phyloP scores from a whole-genome alignment of 148 eudicot genomes.

The Bassia scoparia region DNA sequence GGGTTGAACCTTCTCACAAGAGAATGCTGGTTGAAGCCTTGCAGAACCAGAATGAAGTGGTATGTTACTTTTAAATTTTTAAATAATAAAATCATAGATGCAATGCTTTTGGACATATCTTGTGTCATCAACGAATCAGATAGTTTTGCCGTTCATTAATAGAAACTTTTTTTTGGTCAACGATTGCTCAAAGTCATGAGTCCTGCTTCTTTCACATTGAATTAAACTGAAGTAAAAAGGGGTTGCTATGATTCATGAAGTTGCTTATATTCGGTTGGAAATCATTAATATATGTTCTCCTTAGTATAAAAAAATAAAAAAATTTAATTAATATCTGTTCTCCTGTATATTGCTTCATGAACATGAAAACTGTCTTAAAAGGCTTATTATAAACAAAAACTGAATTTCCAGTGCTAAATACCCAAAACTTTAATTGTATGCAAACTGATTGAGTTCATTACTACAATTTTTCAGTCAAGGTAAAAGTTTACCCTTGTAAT shows the following conservation, averaged over 20 bases:
- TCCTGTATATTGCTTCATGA: neutral
- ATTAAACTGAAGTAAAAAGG: neutral
- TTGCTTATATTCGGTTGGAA: neutral
- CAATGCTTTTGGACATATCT: neutral
- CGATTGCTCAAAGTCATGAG: neutral
- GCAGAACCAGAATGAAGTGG: constrained; percentile 98
- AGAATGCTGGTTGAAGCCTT: constrained; percentile 97
- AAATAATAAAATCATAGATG: neutral
- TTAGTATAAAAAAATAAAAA: too few species aligned
- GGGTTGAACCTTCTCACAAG: constrained; percentile 99
- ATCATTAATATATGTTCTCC: neutral
- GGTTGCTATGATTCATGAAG: neutral
- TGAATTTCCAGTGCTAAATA: neutral
- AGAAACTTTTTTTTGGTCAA: neutral
- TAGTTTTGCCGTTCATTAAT: neutral
- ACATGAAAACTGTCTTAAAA: neutral
- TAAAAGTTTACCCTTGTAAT: constrained; percentile 6
- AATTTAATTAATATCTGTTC: too few species aligned
- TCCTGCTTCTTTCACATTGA: neutral
- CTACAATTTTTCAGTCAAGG: neutral
- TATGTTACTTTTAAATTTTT: constrained; percentile 22
- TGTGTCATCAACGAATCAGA: neutral
- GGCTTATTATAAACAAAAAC: neutral
- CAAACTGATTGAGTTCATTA: neutral
- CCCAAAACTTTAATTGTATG: neutral